Evolutionary conservation across 2,329 filamentous ascomycete genomes (phyloP).

Genomic region (Biscogniauxia marginata): DNA sequence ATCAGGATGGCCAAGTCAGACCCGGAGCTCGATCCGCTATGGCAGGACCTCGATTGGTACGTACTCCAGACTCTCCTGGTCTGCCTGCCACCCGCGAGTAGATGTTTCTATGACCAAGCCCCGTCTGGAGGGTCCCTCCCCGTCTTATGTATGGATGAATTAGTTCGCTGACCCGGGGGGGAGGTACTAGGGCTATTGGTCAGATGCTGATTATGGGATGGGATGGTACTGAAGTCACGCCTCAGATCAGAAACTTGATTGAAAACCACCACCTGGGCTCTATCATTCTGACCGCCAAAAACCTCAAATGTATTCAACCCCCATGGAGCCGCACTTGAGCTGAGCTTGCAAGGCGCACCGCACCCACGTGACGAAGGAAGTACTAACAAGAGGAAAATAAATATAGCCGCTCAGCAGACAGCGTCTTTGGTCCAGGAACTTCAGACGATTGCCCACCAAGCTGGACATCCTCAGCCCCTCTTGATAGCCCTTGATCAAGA

Average conservation of each 20-base stretch:
- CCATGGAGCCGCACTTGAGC: conserved; percentile 10
- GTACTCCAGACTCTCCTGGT: conserved; percentile 30
- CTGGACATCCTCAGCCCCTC: conserved; percentile 84
- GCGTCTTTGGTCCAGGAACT: conserved; percentile 85
- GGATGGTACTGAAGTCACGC: conserved; percentile 80
- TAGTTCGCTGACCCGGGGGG: conserved; percentile 28
- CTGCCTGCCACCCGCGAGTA: conserved; percentile 2
- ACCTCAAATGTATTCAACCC: conserved; percentile 66
- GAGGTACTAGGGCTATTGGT: conserved; percentile 61
- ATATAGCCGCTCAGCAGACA: conserved; percentile 82
- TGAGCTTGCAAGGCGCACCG: background rate
- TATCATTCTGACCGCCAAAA: conserved; percentile 80
- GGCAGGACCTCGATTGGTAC: conserved; percentile 76
- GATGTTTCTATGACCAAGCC: conserved; percentile 9
- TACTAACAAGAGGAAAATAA: conserved; percentile 29
- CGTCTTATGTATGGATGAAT: conserved; percentile 13
- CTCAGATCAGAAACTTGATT: conserved; percentile 78
- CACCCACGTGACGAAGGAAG: conserved; percentile 16
- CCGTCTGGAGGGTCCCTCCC: conserved; percentile 6
- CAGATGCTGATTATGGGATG: conserved; percentile 83
- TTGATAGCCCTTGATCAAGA: conserved; percentile 94
- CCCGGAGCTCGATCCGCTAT: conserved; percentile 59
- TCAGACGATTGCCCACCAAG: conserved; percentile 86
- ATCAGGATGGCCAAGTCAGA: conserved; percentile 41
- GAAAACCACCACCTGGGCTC: conserved; percentile 85